Conservation (phyloP, 768 basidiomycete genomes). For the Peribolospora baueri region DNA sequence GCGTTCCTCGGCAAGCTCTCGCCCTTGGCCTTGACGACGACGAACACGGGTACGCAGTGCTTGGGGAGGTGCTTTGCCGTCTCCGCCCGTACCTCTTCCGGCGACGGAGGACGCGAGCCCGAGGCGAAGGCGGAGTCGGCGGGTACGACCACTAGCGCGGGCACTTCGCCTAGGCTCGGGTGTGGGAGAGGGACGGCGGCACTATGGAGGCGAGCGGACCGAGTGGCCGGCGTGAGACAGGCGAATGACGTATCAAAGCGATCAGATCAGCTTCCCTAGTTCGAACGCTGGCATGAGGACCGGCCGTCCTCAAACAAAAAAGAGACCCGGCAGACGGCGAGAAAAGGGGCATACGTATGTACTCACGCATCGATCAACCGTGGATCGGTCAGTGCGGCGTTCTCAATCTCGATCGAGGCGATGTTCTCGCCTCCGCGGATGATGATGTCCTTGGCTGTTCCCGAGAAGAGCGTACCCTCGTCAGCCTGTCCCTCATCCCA, state of each 20-base stretch:
- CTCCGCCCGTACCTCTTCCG: slow-evolving; percentile 1
- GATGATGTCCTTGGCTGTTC: slow-evolving; percentile 5
- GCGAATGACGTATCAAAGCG: no score
- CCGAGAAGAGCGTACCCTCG: no score
- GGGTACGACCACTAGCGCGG: neutral
- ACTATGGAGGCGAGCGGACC: neutral
- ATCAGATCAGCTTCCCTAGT: neutral
- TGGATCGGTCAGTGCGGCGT: slow-evolving; percentile 8
- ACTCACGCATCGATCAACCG: neutral
- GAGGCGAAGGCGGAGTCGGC: no score
- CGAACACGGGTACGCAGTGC: slow-evolving; percentile 9
- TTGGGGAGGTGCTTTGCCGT: slow-evolving; percentile 5
- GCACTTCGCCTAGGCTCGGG: neutral
- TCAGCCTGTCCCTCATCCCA: no score
- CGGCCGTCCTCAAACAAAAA: no score
- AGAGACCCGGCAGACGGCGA: neutral
- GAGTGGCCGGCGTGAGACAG: no score
- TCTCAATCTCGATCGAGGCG: slow-evolving; percentile 10
- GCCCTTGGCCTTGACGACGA: slow-evolving; percentile 2
- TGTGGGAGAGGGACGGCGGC: neutral
- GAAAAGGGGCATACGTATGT: no score
- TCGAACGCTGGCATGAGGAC: neutral
- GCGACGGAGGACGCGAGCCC: no score
- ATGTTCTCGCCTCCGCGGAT: slow-evolving; percentile 16
- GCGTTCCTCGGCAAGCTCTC: slow-evolving; percentile 6